Conservation (phyloP, 805 yeast genomes). For the Lachancea cidri region DNA sequence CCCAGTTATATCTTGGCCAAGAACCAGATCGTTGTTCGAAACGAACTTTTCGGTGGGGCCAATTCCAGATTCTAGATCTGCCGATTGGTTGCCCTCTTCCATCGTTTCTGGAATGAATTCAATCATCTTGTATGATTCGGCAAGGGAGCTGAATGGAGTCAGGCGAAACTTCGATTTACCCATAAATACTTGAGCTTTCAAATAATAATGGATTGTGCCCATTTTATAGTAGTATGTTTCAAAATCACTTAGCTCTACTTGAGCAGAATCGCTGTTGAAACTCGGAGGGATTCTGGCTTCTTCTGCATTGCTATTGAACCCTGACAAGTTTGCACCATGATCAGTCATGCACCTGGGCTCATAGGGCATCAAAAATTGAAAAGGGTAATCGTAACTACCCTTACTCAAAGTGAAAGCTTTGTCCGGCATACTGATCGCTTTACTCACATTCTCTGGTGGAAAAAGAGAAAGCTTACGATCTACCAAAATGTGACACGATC, state of each 20-base stretch:
- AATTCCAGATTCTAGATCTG: background rate
- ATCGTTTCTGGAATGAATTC: constrained; percentile 23
- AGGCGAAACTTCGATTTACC: constrained; percentile 29
- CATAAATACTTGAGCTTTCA: constrained; percentile 25
- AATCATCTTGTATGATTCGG: constrained; percentile 17
- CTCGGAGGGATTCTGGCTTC: constrained; percentile 26
- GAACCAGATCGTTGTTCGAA: background rate
- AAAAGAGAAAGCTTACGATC: constrained; percentile 18
- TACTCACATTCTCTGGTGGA: constrained; percentile 32
- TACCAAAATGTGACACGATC: constrained; percentile 24
- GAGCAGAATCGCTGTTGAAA: constrained; percentile 25
- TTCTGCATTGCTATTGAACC: constrained; percentile 19
- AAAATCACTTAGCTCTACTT: constrained; percentile 21
- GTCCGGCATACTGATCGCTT: constrained; percentile 25
- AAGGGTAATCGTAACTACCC: constrained; percentile 25
- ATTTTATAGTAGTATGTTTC: constrained; percentile 25
- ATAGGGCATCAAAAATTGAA: constrained; percentile 24
- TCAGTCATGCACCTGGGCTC: constrained; percentile 24
- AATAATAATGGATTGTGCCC: constrained; percentile 26
- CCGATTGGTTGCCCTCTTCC: background rate
- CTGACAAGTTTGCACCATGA: constrained; percentile 19
- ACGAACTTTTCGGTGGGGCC: constrained; percentile 2
- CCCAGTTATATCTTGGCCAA: constrained; percentile 5
- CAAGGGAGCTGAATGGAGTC: constrained; percentile 24
- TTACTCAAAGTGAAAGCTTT: constrained; percentile 28